These are phyloP conservation scores for Aspergillus texensis DNA, from an alignment of 2,329 filamentous ascomycete species.

Conservation along the genomic window DNA sequence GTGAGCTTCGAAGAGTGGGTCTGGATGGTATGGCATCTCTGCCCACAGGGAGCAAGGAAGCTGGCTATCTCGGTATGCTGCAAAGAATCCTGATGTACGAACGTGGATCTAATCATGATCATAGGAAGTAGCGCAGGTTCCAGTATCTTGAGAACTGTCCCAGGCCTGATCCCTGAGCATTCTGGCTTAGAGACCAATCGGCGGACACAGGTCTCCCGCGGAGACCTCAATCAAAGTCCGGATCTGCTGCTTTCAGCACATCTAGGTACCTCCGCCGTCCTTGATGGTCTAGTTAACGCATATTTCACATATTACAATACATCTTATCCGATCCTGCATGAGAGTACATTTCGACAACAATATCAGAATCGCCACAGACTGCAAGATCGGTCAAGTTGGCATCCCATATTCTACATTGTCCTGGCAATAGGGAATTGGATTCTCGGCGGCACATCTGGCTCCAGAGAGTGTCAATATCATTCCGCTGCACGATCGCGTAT, in stretches of 20 bases:
- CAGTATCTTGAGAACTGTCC: no score
- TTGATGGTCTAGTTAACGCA: constrained; percentile 26
- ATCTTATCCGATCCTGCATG: constrained; percentile 31
- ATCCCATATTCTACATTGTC: constrained; percentile 27
- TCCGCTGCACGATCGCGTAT: constrained; percentile 26
- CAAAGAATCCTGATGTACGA: background rate
- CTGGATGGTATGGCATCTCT: constrained; percentile 22
- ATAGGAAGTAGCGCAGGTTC: no score
- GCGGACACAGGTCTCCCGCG: no score
- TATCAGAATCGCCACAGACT: constrained; percentile 18
- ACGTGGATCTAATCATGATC: no score
- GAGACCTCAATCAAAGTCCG: no score
- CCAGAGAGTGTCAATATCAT: constrained; percentile 15
- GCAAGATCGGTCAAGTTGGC: constrained; percentile 22
- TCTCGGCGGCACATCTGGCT: constrained; percentile 11
- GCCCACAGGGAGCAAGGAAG: constrained; percentile 7
- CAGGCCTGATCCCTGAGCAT: no score
- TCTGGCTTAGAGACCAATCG: no score
- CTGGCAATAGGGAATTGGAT: constrained; percentile 30
- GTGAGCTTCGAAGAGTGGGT: background rate
- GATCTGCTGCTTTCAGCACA: background rate
- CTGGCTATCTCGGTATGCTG: constrained; percentile 20
- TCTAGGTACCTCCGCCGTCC: constrained; percentile 8
- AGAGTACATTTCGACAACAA: constrained; percentile 28
- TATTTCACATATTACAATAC: constrained; percentile 31